phyloP scores from a whole-genome alignment of 495 filamentous ascomycete species.

The Penicillium roqueforti region DNA sequence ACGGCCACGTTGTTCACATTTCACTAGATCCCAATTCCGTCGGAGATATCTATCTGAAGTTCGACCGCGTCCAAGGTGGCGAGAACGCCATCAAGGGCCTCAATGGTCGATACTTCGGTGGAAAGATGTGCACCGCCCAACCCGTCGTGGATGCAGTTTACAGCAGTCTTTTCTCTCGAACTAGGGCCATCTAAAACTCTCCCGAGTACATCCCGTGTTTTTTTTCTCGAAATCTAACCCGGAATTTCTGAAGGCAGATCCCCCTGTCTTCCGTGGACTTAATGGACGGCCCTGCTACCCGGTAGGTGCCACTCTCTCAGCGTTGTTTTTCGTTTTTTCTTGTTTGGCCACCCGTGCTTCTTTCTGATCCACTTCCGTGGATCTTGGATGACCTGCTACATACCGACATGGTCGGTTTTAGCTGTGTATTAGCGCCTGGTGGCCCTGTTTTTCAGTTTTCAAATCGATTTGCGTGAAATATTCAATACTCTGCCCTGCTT shows the following conservation, averaged over 20 bases:
- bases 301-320: slow-evolving; percentile 40
- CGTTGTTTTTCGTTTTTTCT: slow-evolving; percentile 14
- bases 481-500: background rate
- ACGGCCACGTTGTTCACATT: slow-evolving; percentile 98
- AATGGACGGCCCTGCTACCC: slow-evolving; percentile 37
- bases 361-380: background rate
- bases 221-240: slow-evolving; percentile 15
- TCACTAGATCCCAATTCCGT: slow-evolving; percentile 86
- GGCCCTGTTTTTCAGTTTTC: background rate
- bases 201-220: slow-evolving; percentile 1
- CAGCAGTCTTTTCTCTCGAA: slow-evolving; percentile 90
- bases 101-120: slow-evolving; percentile 94
- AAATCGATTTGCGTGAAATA: slow-evolving; percentile 1
- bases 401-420: slow-evolving; percentile 14
- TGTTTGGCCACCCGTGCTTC: slow-evolving; percentile 11
- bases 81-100: slow-evolving; percentile 97
- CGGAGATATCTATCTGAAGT: slow-evolving; percentile 98
- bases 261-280: slow-evolving; percentile 18
- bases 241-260: slow-evolving; percentile 22
- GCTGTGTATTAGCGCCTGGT: slow-evolving; percentile 5
- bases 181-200: slow-evolving; percentile 55
- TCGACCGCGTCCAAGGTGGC: slow-evolving; percentile 88
- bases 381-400: background rate
- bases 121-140: slow-evolving; percentile 81
- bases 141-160: slow-evolving; percentile 98